These are phyloP conservation scores for Fusarium pseudoanthophilum DNA, from an alignment of 2,329 filamentous ascomycete genomes.

Conservation along the genomic window DNA sequence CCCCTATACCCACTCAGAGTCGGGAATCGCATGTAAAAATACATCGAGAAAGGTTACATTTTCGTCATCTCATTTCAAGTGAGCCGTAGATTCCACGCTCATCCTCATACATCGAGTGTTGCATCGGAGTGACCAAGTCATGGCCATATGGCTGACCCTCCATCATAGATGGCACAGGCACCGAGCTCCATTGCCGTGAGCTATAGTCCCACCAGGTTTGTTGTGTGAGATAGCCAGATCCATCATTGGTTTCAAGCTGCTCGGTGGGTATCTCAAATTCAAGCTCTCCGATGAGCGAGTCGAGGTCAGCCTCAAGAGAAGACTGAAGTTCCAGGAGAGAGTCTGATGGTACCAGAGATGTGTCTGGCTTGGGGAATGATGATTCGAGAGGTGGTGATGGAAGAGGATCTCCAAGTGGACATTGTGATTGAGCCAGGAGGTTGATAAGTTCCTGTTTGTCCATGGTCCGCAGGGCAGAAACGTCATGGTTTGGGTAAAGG, in stretches of 20 bases:
- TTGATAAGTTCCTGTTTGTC: conserved; percentile 69
- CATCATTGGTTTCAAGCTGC: conserved; percentile 23
- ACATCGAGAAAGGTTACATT: conserved; percentile 2
- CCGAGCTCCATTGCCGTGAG: conserved; percentile 31
- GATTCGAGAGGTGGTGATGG: conserved; percentile 65
- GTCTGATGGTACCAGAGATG: conserved; percentile 50
- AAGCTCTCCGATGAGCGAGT: conserved; percentile 35
- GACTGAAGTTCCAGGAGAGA: conserved; percentile 32
- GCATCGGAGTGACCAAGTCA: conserved; percentile 19
- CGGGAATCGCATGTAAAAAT: conserved; percentile 21
- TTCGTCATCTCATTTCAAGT: conserved; percentile 25
- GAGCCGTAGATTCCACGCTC: conserved; percentile 29
- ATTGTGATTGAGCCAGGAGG: conserved; percentile 61
- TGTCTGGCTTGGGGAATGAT: conserved; percentile 59
- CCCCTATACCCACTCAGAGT: conserved; percentile 8
- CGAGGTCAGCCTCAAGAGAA: conserved; percentile 37
- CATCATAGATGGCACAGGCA: conserved; percentile 21
- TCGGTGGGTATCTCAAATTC: conserved; percentile 35
- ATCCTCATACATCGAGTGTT: conserved; percentile 26
- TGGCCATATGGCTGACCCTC: conserved; percentile 26
- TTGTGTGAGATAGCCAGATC: conserved; percentile 20
- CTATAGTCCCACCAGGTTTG: conserved; percentile 33
- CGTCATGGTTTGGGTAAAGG: conserved; percentile 68
- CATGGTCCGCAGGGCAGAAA: conserved; percentile 62
- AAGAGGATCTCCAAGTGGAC: conserved; percentile 56